A percentile compares a stretch with the other conserved stretches of the same genome.
Conservation (phyloP, 805 yeast species). For the Peterozyma toletana region DNA sequence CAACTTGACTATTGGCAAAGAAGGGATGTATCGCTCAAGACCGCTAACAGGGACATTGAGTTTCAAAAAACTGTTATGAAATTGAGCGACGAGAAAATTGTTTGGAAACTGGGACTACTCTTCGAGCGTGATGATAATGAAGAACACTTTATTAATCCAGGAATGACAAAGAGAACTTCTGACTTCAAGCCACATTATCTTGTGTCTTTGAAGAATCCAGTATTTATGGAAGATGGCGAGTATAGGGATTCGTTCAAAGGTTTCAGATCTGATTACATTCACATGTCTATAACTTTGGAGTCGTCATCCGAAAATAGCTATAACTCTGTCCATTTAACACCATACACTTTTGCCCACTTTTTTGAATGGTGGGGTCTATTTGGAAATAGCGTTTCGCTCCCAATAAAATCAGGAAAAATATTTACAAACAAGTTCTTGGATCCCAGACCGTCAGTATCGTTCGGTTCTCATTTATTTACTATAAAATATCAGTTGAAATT, state of each 20-base stretch:
- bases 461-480: slow-evolving; percentile 68
- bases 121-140: slow-evolving; percentile 38
- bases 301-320: slow-evolving; percentile 34
- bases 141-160: background rate
- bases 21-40: no score
- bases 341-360: slow-evolving; percentile 60
- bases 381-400: slow-evolving; percentile 70
- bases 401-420: slow-evolving; percentile 67
- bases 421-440: slow-evolving; percentile 40
- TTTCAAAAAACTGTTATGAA: background rate
- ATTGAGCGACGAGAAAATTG: background rate
- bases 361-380: slow-evolving; percentile 83
- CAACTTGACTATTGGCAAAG: background rate
- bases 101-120: slow-evolving; percentile 41
- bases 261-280: slow-evolving; percentile 78
- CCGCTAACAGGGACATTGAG: background rate
- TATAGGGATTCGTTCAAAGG: slow-evolving; percentile 75
- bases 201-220: slow-evolving; percentile 50
- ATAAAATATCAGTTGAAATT: slow-evolving; percentile 74
- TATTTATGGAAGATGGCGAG: slow-evolving; percentile 33
- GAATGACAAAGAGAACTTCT: slow-evolving; percentile 28
- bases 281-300: slow-evolving; percentile 52
- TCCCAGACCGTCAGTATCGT: slow-evolving; percentile 40
- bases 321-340: slow-evolving; percentile 75
- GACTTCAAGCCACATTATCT: slow-evolving; percentile 55